Percentiles rank a stretch among this genome's conserved stretches.
These are phyloP conservation scores for Macrophomina phaseolina DNA, from an alignment of 2,329 filamentous ascomycete species.

Conservation along the genomic window DNA sequence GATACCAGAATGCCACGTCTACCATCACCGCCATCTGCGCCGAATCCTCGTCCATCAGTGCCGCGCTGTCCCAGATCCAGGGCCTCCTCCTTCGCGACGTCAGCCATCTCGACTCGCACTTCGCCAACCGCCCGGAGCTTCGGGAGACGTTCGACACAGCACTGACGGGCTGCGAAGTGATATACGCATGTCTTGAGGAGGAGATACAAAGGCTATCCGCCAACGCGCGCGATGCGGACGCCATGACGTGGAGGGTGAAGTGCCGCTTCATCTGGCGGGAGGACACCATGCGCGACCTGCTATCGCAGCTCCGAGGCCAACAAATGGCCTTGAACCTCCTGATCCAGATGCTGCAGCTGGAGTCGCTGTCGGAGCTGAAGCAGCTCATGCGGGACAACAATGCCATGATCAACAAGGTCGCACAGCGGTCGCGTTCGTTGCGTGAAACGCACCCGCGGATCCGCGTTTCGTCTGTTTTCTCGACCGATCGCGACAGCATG, in stretches of 20 bases:
- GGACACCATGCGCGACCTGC: conserved; percentile 41
- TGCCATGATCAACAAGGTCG: conserved; percentile 36
- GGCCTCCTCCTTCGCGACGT: conserved; percentile 37
- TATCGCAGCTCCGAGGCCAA: conserved; percentile 43
- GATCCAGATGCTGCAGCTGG: conserved; percentile 44
- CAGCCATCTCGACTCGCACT: conserved; percentile 5
- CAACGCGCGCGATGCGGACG: conserved; percentile 33
- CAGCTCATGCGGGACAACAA: conserved; percentile 39
- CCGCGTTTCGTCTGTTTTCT: conserved; percentile 38
- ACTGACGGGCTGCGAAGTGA: conserved; percentile 40
- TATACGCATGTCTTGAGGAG: conserved; percentile 41
- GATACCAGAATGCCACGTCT: conserved; percentile 39
- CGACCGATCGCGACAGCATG: conserved; percentile 26
- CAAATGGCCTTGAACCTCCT: conserved; percentile 41
- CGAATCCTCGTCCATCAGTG: conserved; percentile 42
- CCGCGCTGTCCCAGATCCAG: conserved; percentile 41
- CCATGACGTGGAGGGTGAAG: conserved; percentile 35
- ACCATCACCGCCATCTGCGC: conserved; percentile 42
- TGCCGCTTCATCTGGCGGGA: conserved; percentile 42
- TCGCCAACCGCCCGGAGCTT: conserved; percentile 39
- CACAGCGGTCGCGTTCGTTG: conserved; percentile 36
- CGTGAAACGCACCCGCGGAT: conserved; percentile 38
- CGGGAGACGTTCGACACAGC: conserved; percentile 40
- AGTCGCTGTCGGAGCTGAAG: conserved; percentile 42
- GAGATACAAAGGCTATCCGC: conserved; percentile 37